Evolutionary conservation across 345 rosid species (phyloP).

Genomic region (Odontarrhena argentea): DNA sequence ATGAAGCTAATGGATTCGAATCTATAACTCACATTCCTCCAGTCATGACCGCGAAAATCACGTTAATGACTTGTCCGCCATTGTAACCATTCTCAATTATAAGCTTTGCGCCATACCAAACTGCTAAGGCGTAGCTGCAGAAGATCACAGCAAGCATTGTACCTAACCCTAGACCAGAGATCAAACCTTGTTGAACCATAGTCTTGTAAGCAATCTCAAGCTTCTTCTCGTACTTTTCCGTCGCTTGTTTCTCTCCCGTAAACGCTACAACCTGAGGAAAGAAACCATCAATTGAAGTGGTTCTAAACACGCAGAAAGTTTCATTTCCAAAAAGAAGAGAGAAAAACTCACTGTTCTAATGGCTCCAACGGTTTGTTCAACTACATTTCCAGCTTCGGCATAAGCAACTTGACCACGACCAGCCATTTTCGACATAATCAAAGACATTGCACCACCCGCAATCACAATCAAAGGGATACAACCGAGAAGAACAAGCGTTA

Average conservation of each 20-base stretch:
- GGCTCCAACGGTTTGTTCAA: slow-evolving; percentile 81
- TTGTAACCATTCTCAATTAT: slow-evolving; percentile 65
- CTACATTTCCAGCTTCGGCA: slow-evolving; percentile 82
- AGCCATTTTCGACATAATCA: slow-evolving; percentile 64
- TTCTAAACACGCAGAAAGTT: not conserved
- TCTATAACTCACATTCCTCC: slow-evolving; percentile 70
- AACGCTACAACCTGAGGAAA: slow-evolving; percentile 76
- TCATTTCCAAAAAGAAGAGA: not conserved
- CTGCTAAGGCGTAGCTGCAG: slow-evolving; percentile 60
- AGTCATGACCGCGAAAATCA: slow-evolving; percentile 63
- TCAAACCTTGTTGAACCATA: slow-evolving; percentile 63
- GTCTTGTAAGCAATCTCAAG: slow-evolving; percentile 61
- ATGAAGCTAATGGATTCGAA: not conserved
- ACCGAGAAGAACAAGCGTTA: slow-evolving; percentile 55
- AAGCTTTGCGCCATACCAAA: slow-evolving; percentile 74
- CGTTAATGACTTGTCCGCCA: slow-evolving; percentile 75
- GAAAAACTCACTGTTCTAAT: slow-evolving; percentile 70
- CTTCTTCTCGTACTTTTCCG: slow-evolving; percentile 58
- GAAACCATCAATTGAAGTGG: not conserved
- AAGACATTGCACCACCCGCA: slow-evolving; percentile 62
- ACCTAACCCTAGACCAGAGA: slow-evolving; percentile 74
- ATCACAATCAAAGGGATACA: slow-evolving; percentile 62
- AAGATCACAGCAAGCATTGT: slow-evolving; percentile 49
- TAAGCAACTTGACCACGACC: slow-evolving; percentile 81
- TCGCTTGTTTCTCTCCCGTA: slow-evolving; percentile 79